phyloP scores from a whole-genome alignment of 228 moss, liverwort and hornwort genomes.

The Sphagnum magellanicum region DNA sequence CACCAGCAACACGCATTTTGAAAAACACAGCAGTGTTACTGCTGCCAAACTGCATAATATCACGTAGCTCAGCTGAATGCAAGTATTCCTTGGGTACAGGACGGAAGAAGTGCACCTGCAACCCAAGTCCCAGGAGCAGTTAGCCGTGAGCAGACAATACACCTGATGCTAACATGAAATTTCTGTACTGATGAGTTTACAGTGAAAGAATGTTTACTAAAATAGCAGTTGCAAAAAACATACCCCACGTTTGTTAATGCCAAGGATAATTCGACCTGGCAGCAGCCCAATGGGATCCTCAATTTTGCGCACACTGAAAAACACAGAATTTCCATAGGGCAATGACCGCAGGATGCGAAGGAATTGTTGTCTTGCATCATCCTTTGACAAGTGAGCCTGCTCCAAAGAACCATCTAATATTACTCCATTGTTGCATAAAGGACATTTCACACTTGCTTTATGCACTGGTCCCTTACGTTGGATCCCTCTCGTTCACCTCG shows the following conservation, averaged over 20 bases:
- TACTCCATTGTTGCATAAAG: not conserved
- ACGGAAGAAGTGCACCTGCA: slow-evolving; percentile 57
- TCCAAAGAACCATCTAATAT: not conserved
- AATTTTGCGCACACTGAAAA: slow-evolving; percentile 61
- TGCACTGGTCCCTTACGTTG: too few relatives aligned
- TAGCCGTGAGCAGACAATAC: not conserved
- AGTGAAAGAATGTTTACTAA: too few relatives aligned
- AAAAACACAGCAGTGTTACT: slow-evolving; percentile 66
- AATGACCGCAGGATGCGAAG: slow-evolving; percentile 46
- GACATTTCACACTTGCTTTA: not conserved
- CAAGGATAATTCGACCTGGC: slow-evolving; percentile 55
- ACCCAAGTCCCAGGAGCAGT: not conserved
- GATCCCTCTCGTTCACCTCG: too few relatives aligned
- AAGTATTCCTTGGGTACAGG: slow-evolving; percentile 64
- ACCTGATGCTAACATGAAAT: not conserved
- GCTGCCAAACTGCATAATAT: slow-evolving; percentile 69
- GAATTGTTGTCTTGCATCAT: slow-evolving; percentile 61
- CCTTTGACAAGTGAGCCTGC: slow-evolving; percentile 57
- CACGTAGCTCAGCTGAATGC: slow-evolving; percentile 57
- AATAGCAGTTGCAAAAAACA: not conserved
- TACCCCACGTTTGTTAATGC: slow-evolving; percentile 66
- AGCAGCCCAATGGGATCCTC: slow-evolving; percentile 63
- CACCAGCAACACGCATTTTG: slow-evolving; percentile 66
- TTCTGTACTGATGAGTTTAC: not conserved
- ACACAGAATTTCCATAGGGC: slow-evolving; percentile 61